phyloP scores from a whole-genome alignment of 768 basidiomycete species.

The Termitomyces bulborhizus region DNA sequence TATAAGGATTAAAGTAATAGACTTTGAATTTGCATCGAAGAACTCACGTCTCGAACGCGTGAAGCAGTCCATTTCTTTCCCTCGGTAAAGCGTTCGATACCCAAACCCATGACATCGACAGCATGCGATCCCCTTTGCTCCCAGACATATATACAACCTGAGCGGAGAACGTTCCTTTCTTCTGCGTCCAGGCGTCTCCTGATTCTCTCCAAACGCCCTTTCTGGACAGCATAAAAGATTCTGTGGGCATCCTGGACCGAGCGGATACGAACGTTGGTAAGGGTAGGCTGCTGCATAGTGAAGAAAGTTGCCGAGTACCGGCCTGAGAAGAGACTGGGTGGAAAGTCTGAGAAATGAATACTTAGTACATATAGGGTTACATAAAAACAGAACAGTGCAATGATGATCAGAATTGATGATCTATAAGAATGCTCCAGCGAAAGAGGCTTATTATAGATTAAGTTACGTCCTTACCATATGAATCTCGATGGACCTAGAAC shows the following conservation, averaged over 20 bases:
- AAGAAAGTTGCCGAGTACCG: background rate
- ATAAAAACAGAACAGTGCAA: background rate
- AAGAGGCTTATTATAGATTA: constrained; percentile 15
- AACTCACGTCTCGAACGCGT: constrained; percentile 70
- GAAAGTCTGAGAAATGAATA: background rate
- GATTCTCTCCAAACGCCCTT: constrained; percentile 61
- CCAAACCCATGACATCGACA: constrained; percentile 66
- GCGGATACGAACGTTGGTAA: constrained; percentile 66
- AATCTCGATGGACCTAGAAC: constrained; percentile 2
- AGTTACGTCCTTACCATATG: constrained; percentile 8
- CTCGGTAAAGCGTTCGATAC: constrained; percentile 83
- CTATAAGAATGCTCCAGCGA: background rate
- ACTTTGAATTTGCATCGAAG: background rate
- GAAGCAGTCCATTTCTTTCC: constrained; percentile 81
- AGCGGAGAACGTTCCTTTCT: constrained; percentile 54
- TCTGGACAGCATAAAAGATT: constrained; percentile 70
- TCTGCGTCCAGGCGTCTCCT: constrained; percentile 73
- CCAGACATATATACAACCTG: constrained; percentile 62
- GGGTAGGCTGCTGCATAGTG: constrained; percentile 60
- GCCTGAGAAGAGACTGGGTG: background rate
- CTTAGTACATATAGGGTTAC: constrained; percentile 7
- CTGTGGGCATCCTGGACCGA: constrained; percentile 75
- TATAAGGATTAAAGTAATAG: constrained; percentile 5
- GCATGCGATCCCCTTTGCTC: constrained; percentile 71
- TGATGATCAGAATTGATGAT: constrained; percentile 8